A percentile compares a stretch with the other conserved stretches of the same genome.
Evolutionary conservation across 257 asterid species (phyloP).

Genomic region (Solanum chiquidenum): DNA sequence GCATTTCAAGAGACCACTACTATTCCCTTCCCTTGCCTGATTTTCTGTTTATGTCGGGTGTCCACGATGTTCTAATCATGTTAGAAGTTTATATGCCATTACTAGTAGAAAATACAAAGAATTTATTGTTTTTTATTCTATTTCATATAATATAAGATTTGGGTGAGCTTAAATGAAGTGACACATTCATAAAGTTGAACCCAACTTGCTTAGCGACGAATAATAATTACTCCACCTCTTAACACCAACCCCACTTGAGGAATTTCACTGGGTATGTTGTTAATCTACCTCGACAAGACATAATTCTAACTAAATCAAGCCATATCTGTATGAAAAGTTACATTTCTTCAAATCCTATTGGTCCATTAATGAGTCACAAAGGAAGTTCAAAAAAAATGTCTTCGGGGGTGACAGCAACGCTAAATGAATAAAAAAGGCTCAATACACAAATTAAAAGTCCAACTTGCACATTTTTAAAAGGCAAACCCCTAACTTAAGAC

Average conservation of each 20-base stretch:
- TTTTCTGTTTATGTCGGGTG: neutral
- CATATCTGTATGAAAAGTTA: neutral
- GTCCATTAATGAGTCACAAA: neutral
- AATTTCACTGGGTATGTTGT: neutral
- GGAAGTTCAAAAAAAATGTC: neutral
- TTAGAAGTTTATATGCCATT: neutral
- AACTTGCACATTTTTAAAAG: neutral
- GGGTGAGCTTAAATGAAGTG: neutral
- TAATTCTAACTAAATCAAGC: neutral
- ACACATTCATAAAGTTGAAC: neutral
- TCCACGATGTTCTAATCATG: neutral
- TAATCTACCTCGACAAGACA: neutral
- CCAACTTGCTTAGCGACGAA: neutral
- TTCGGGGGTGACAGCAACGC: neutral
- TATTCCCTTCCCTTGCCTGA: neutral
- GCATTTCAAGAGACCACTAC: neutral
- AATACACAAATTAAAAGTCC: neutral
- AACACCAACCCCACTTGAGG: neutral
- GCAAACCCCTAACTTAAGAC: neutral
- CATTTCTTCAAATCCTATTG: neutral
- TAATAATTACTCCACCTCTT: neutral
- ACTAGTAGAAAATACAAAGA: neutral
- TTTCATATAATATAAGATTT: neutral
- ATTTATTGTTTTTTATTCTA: neutral
- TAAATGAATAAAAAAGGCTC: neutral